Evolutionary conservation across 108 stramenopile species (phyloP), one percentile per base, ranked within the genome.

Genomic region (Nitzschia palea): DNA sequence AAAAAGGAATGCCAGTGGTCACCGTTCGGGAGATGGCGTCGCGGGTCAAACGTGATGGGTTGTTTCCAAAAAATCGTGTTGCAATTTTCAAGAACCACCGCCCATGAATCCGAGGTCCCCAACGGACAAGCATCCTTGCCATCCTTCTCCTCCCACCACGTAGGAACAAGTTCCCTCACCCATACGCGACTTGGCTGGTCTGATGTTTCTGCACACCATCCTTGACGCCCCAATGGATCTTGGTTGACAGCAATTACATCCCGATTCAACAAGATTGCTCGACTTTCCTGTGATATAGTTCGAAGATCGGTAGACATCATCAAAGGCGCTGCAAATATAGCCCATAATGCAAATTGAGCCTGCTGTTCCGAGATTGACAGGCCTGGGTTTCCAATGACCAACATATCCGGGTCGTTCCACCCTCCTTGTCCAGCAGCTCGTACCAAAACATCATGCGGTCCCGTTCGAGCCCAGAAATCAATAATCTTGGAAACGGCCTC

Each of bases 351-450:
- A 62, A 84, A 81, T 50, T 87, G 77, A 23, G 44, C 29, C 27
- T 48, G 27, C 33, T 80, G 65, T 40, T 87, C 83, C 1, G 50
- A 64, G 10, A 47, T 3, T 0, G 55, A 57, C 26, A 68, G 30
- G 3, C 57, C 67, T 22, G 56, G 56, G 44, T 81, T 81, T 22
- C 80, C 78, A 8, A 84, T 70, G 25, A 74, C 65, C 54, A 84
- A 28, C 80, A 83, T 75, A 55, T 83, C 82, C 5, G 82, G 82
- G 73, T 87, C 86, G 33, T 82, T 79, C 71, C 60, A 82, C 12
- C 57, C 71, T 12, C 81, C 79, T 0, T 71, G 47, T 14, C 78
- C 68, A 31, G 66, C 73, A 51, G 44, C 73, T 36, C 47, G 50
- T 22, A 53, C 67, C 61, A 55, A 6, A 2, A 43, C 42, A 29